Conservation (phyloP, 1,139 yeast species). For the Geotrichum candidum region DNA sequence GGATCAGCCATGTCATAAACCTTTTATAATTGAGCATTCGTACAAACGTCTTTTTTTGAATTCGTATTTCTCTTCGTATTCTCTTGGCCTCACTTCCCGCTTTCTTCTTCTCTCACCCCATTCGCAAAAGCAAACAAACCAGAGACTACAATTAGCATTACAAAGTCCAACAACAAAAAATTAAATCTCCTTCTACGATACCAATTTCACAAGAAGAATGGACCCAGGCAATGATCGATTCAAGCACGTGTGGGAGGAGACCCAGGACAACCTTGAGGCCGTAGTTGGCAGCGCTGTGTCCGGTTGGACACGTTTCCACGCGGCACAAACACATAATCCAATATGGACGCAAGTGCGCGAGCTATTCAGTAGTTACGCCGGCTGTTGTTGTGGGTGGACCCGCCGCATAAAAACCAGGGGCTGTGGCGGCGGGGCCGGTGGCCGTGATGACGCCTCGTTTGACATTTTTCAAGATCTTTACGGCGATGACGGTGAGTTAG, state of each 20-base stretch:
- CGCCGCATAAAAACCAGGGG: slow-evolving; percentile 8
- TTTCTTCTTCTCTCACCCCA: background rate
- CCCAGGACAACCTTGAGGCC: slow-evolving; percentile 30
- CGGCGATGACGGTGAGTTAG: slow-evolving; percentile 28
- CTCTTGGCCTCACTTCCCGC: background rate
- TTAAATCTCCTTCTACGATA: background rate
- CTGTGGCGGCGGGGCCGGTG: slow-evolving; percentile 8
- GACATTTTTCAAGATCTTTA: slow-evolving; percentile 31
- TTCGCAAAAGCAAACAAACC: too few relatives aligned
- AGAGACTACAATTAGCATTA: background rate
- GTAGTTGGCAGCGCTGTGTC: slow-evolving; percentile 30
- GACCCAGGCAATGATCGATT: slow-evolving; percentile 23
- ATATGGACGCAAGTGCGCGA: background rate
- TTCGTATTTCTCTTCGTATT: background rate
- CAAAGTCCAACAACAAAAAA: background rate
- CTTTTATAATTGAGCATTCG: too few relatives aligned
- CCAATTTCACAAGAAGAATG: slow-evolving; percentile 14
- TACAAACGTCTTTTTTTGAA: background rate
- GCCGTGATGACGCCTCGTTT: slow-evolving; percentile 23
- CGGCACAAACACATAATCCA: slow-evolving; percentile 21
- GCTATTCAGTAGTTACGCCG: background rate
- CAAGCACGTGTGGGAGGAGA: slow-evolving; percentile 28
- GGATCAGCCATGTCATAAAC: too few relatives aligned
- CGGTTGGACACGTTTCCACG: slow-evolving; percentile 23
- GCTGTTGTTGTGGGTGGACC: slow-evolving; percentile 16